Evolutionary conservation across 345 rosid genomes (phyloP), one percentile per base, ranked within the genome.

Genomic region (Pistacia vera): DNA sequence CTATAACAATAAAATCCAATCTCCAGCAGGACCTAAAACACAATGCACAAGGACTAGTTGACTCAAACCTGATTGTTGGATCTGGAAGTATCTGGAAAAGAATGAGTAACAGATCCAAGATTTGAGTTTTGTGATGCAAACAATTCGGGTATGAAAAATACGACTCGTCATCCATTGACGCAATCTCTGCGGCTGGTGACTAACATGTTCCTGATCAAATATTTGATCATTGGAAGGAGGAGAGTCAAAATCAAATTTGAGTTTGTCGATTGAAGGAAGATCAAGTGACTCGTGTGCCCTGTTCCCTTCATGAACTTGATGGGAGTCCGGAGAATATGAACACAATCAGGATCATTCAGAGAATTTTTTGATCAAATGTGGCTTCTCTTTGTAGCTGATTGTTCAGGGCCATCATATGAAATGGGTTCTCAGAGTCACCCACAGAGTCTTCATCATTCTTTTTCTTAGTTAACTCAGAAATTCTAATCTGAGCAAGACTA

Each of bases 401-500:
- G 84, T 67, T 73, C 81, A 67, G 59, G 84, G 82, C 38, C 71
- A 73, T 68, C 84, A 70, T 18, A 83, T 82, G 81, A 81, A 92
- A 90, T 56, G 97, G 98, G 83, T 93, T 92, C 80, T 92, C 93
- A 41, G 55, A 68, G 41, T 73, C 78, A 58, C 75, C 68, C 18
- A 82, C 88, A 30, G 79, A 77, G 68, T 79, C 78, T 60, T 75
- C 82, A 55, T 81, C 86, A 46, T 83, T 80, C 38, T 72, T 90
- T 76, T 81, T 90, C 89, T 75, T 89, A 41, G 92, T 83, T 62
- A 93, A 87, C 81, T 86, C 97, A 22, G 79, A 68, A 77, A 93
- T 93, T 85, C 93, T 89, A 63, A 91, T 81, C 82, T 93, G 98
- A 58, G 98, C 98, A 76, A 95, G 94, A 83, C 90, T 83, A 70